Conservation (phyloP, 2,329 filamentous ascomycete genomes). For the Penicillium sp. region DNA sequence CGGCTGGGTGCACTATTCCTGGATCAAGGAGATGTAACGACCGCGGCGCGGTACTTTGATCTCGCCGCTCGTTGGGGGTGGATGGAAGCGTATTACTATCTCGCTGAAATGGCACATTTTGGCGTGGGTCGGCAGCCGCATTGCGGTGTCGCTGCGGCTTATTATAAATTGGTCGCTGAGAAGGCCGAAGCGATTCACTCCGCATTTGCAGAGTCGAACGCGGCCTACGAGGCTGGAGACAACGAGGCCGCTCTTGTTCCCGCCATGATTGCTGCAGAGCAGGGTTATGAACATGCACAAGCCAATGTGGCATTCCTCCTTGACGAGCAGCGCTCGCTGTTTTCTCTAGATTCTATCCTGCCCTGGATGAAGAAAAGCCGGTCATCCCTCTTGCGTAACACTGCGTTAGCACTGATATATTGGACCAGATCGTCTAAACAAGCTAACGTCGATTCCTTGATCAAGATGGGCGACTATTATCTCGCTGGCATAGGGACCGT, state of each 20-base stretch:
- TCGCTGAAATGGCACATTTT: conserved; percentile 82
- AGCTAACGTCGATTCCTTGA: conserved; percentile 86
- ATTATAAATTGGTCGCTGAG: conserved; percentile 81
- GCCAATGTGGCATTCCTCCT: conserved; percentile 88
- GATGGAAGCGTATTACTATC: conserved; percentile 89
- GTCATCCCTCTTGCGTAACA: conserved; percentile 58
- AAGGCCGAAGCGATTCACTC: conserved; percentile 74
- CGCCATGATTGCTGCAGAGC: conserved; percentile 87
- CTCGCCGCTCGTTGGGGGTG: conserved; percentile 79
- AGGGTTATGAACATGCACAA: conserved; percentile 87
- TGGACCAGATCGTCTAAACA: conserved; percentile 96
- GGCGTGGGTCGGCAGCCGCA: conserved; percentile 79
- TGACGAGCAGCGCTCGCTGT: conserved; percentile 69
- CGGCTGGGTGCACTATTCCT: conserved; percentile 82
- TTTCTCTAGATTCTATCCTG: conserved; percentile 61
- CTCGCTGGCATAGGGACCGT: conserved; percentile 77
- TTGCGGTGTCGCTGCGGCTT: conserved; percentile 75
- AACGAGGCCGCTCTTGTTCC: conserved; percentile 77
- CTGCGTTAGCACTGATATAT: conserved; percentile 78
- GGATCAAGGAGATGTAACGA: conserved; percentile 81
- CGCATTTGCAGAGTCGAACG: conserved; percentile 80
- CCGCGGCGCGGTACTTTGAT: conserved; percentile 85
- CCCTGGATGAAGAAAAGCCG: conserved; percentile 49
- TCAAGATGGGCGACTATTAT: conserved; percentile 99
- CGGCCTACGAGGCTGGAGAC: conserved; percentile 78